A percentile compares a stretch with the other conserved stretches of the same genome.
These are phyloP conservation scores for Apiotrichum veenhuisii DNA, from an alignment of 1,284 basidiomycete genomes.

Conservation along the genomic window DNA sequence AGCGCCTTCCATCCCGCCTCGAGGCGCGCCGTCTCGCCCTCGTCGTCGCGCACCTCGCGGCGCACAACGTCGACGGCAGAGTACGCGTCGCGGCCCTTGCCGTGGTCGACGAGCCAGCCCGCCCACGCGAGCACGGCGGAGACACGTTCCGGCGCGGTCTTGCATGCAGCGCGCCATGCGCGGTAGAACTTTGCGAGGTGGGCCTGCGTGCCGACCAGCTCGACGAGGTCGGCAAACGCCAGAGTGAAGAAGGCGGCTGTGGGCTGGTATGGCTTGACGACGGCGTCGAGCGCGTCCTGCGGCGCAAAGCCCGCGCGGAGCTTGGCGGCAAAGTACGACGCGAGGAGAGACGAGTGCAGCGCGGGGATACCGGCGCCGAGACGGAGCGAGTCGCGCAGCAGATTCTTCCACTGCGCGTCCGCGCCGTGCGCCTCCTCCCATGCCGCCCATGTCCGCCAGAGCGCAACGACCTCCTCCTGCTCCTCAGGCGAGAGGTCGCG, in stretches of 20 bases:
- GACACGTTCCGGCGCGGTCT: constrained; percentile 17
- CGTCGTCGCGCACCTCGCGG: constrained; percentile 25
- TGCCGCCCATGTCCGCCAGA: constrained; percentile 30
- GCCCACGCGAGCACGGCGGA: constrained; percentile 27
- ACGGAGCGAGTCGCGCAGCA: constrained; percentile 25
- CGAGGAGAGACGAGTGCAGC: constrained; percentile 26
- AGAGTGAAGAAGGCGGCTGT: constrained; percentile 20
- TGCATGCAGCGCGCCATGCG: constrained; percentile 25
- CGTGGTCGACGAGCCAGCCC: constrained; percentile 22
- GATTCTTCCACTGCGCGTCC: constrained; percentile 18
- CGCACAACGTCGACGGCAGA: constrained; percentile 27
- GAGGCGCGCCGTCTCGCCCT: constrained; percentile 13
- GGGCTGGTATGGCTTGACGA: constrained; percentile 25
- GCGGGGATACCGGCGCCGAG: constrained; percentile 16
- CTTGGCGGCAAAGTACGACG: constrained; percentile 16
- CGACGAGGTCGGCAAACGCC: constrained; percentile 24
- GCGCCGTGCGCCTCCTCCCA: constrained; percentile 14
- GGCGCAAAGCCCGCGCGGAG: constrained; percentile 4
- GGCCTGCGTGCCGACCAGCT: constrained; percentile 9
- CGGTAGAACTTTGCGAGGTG: constrained; percentile 28
- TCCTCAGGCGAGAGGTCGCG: constrained; percentile 14
- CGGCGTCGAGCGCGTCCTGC: constrained; percentile 2
- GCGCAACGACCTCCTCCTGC: constrained; percentile 11
- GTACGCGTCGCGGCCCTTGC: constrained; percentile 26
- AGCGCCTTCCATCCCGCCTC: constrained; percentile 26